Percentiles rank a stretch among this genome's conserved stretches.
Conservation (phyloP, 225 moss, liverwort and hornwort genomes). For the Pleurozium schreberi region DNA sequence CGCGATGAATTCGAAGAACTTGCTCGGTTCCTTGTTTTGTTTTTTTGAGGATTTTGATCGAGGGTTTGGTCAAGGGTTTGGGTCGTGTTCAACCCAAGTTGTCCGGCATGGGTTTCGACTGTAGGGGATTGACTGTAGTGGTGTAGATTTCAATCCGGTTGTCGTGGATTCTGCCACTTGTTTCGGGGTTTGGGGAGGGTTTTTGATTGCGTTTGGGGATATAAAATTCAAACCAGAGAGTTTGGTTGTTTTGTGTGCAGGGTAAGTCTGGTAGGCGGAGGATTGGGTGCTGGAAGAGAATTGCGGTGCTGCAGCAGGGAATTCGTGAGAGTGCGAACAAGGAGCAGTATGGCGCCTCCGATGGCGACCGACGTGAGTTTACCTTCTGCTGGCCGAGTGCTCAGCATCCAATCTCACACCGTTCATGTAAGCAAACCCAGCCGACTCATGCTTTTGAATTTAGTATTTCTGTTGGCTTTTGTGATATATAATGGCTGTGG, state of each 20-base stretch:
- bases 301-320: background rate
- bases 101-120: background rate
- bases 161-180: background rate
- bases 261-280: background rate
- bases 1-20: background rate
- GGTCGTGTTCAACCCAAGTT: background rate
- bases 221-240: background rate
- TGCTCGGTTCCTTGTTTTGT: background rate
- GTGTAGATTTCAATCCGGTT: background rate
- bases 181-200: background rate
- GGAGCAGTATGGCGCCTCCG: conserved; percentile 19
- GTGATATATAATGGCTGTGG: background rate
- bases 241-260: background rate
- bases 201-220: background rate
- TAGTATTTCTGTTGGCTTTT: background rate
- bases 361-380: conserved; percentile 6
- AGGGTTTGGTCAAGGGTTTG: background rate
- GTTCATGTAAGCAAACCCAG: conserved; percentile 49
- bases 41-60: background rate
- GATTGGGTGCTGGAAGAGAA: background rate
- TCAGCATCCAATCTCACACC: conserved; percentile 96
- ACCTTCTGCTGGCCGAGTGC: conserved; percentile 54
- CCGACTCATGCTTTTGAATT: background rate
- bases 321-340: background rate
- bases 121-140: background rate